These are phyloP conservation scores for Colletotrichum plurivorum DNA, from an alignment of 2,329 filamentous ascomycete genomes.

Conservation along the genomic window DNA sequence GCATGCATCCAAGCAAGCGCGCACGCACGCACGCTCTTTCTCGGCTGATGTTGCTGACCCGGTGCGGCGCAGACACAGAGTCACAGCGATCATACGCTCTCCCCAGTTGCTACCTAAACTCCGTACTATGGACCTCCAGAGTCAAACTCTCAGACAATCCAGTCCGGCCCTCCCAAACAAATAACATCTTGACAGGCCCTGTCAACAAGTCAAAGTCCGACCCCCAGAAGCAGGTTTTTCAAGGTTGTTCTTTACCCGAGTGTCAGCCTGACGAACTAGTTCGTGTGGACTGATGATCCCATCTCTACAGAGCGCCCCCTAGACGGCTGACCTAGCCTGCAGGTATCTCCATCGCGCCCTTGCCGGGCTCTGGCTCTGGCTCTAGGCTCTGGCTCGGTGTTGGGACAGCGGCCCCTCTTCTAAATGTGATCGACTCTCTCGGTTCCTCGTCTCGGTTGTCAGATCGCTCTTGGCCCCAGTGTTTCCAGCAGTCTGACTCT, in stretches of 20 bases:
- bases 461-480: conserved; percentile 23
- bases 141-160: conserved; percentile 16
- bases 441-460: conserved; percentile 28
- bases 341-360: not conserved
- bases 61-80: not conserved
- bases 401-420: conserved; percentile 5
- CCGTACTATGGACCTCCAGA: not conserved
- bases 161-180: conserved; percentile 1
- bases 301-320: not conserved
- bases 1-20: no score
- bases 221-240: conserved; percentile 6
- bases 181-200: conserved; percentile 24
- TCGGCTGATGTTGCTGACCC: no score
- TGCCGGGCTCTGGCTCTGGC: no score
- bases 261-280: conserved; percentile 25
- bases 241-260: conserved; percentile 10
- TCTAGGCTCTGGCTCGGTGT: not conserved
- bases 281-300: conserved; percentile 23
- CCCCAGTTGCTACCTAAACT: not conserved
- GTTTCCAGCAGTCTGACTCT: conserved; percentile 23
- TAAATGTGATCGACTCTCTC: conserved; percentile 5
- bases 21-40: not conserved
- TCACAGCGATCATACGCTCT: conserved; percentile 11
- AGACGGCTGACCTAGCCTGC: not conserved
- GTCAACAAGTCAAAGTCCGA: conserved; percentile 21